Conservation (phyloP, 2,329 filamentous ascomycete genomes). For the Trichothecium roseum region DNA sequence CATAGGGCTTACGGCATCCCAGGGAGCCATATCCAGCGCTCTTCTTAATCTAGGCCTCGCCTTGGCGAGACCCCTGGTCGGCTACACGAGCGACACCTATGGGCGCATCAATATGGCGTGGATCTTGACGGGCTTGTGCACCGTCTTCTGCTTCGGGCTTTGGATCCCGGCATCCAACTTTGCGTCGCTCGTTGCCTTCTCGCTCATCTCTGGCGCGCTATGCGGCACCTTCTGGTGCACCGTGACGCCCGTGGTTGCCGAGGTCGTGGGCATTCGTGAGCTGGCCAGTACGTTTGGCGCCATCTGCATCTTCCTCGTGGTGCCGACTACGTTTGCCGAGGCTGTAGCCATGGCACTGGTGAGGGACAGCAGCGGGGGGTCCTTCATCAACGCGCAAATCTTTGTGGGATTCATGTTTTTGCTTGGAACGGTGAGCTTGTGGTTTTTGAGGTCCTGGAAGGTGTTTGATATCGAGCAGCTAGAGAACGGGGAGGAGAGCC, state of each 20-base stretch:
- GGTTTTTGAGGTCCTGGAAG: conserved; percentile 50
- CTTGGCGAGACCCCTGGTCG: conserved; percentile 47
- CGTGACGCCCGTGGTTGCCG: conserved; percentile 46
- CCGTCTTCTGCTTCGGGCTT: conserved; percentile 47
- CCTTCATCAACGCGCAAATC: conserved; percentile 47
- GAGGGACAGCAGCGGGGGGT: conserved; percentile 21
- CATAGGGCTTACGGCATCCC: conserved; percentile 46
- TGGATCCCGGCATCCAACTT: conserved; percentile 52
- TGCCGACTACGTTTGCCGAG: conserved; percentile 38
- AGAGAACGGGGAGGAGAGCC: no score
- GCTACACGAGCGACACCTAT: conserved; percentile 49
- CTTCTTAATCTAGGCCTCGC: conserved; percentile 54
- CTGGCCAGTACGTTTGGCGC: conserved; percentile 46
- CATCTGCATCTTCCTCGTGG: conserved; percentile 47
- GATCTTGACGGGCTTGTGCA: conserved; percentile 26
- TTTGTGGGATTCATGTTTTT: conserved; percentile 54
- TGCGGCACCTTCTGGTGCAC: conserved; percentile 51
- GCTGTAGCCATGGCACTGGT: conserved; percentile 42
- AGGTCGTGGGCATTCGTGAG: conserved; percentile 49
- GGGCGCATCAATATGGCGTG: conserved; percentile 54
- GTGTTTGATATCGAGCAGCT: conserved; percentile 24
- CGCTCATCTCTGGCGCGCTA: conserved; percentile 45
- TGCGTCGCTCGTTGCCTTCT: conserved; percentile 48
- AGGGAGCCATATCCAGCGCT: conserved; percentile 51
- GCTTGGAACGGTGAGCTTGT: conserved; percentile 39